Percentiles rank a stretch among this genome's conserved stretches.
These are phyloP conservation scores for Hysterium pulicare DNA, from an alignment of 2,329 filamentous ascomycete species.

Conservation along the genomic window DNA sequence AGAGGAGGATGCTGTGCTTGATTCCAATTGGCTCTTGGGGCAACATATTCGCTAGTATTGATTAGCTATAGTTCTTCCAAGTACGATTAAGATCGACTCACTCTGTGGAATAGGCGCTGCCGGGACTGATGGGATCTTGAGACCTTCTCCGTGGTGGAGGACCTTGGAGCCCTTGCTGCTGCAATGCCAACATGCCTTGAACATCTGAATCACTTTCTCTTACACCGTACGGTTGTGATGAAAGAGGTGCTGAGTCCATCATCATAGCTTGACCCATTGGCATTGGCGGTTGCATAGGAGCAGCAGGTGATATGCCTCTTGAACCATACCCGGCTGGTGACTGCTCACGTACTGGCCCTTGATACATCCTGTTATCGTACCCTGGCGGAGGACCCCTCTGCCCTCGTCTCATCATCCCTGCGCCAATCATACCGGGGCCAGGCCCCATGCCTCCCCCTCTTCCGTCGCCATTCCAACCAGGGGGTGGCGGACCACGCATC, in stretches of 20 bases:
- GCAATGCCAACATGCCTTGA: slow-evolving; percentile 68
- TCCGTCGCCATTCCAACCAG: slow-evolving; percentile 36
- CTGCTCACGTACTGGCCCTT: slow-evolving; percentile 38
- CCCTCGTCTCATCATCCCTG: slow-evolving; percentile 42
- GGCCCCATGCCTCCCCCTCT: slow-evolving; percentile 32
- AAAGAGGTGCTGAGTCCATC: slow-evolving; percentile 62
- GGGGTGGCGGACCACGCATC: slow-evolving; percentile 34
- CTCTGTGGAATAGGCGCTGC: slow-evolving; percentile 71
- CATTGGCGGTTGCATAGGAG: slow-evolving; percentile 32
- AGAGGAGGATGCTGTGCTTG: slow-evolving; percentile 15
- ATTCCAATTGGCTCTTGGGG: slow-evolving; percentile 48
- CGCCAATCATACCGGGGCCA: slow-evolving; percentile 26
- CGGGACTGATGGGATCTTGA: slow-evolving; percentile 47
- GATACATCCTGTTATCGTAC: slow-evolving; percentile 36
- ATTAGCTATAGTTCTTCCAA: slow-evolving; percentile 13
- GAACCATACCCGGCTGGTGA: slow-evolving; percentile 35
- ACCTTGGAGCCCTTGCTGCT: slow-evolving; percentile 47
- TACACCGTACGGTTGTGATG: slow-evolving; percentile 36
- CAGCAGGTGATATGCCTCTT: slow-evolving; percentile 59
- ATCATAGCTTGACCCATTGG: slow-evolving; percentile 67
- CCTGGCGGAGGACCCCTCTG: slow-evolving; percentile 42
- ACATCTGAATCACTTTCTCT: slow-evolving; percentile 68
- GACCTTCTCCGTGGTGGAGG: slow-evolving; percentile 24
- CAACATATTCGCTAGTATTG: slow-evolving; percentile 38
- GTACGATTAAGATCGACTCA: slow-evolving; percentile 47